These are phyloP conservation scores for Pythium guiyangense DNA, from an alignment of 352 stramenopile species.

Conservation along the genomic window DNA sequence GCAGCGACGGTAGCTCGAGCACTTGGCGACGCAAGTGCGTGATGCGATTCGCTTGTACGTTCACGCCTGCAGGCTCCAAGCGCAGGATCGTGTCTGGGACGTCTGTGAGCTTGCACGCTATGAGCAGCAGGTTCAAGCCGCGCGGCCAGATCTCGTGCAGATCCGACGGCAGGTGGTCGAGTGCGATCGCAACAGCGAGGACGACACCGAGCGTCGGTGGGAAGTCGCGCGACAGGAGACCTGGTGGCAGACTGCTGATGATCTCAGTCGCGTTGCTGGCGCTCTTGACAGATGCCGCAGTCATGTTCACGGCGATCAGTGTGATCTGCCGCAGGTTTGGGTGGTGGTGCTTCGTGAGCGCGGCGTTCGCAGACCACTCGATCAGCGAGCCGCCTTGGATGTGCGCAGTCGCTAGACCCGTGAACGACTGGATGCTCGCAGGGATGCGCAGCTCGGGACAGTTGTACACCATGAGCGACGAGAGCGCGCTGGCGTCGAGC, in stretches of 20 bases:
- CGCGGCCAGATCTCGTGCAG: no score
- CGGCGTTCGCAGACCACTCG: slow-evolving; percentile 3
- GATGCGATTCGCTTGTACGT: not conserved
- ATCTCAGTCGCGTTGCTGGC: not conserved
- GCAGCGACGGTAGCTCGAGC: not conserved
- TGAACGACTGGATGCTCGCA: not conserved
- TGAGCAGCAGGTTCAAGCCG: no score
- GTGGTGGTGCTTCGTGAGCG: not conserved
- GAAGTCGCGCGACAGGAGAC: no score
- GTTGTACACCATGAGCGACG: not conserved
- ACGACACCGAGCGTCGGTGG: no score
- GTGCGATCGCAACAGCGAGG: no score
- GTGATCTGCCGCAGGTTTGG: slow-evolving; percentile 3
- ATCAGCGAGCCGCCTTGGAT: not conserved
- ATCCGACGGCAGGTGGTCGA: no score
- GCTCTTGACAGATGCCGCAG: not conserved
- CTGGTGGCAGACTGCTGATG: slow-evolving; percentile 2
- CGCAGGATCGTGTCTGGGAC: no score
- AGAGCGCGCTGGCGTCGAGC: not conserved
- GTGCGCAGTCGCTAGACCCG: not conserved
- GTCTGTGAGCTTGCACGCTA: no score
- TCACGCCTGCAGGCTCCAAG: no score
- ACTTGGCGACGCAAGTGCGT: not conserved
- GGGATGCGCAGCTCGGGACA: slow-evolving; percentile 2
- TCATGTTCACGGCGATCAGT: not conserved